Conservation (phyloP, 345 rosid species). For the Geranium rotundifolium region DNA sequence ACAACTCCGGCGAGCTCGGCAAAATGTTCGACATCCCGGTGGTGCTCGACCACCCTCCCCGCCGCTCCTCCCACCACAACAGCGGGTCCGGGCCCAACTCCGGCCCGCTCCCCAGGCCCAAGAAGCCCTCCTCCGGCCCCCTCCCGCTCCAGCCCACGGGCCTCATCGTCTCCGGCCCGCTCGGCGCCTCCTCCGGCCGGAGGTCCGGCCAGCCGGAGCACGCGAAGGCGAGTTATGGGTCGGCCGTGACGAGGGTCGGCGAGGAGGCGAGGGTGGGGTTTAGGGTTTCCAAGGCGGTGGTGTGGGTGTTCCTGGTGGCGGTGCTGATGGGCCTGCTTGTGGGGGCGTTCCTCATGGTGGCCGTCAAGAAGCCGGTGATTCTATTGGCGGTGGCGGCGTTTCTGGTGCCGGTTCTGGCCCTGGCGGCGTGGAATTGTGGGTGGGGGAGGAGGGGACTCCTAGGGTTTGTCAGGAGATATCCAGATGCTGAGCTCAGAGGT, state of each 20-base stretch:
- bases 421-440: slow-evolving; percentile 51
- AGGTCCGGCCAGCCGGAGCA: slow-evolving; percentile 70
- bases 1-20: slow-evolving; percentile 90
- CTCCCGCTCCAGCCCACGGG: slow-evolving; percentile 65
- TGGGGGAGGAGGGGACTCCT: slow-evolving; percentile 67
- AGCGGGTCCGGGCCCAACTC: slow-evolving; percentile 80
- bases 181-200: slow-evolving; percentile 45
- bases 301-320: slow-evolving; percentile 59
- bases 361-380: slow-evolving; percentile 63
- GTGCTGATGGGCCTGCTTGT: slow-evolving; percentile 48
- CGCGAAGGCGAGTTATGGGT: slow-evolving; percentile 55
- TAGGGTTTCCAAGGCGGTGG: slow-evolving; percentile 59
- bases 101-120: slow-evolving; percentile 54
- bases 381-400: slow-evolving; percentile 53
- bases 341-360: slow-evolving; percentile 66
- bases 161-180: slow-evolving; percentile 75
- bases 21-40: slow-evolving; percentile 76
- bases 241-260: slow-evolving; percentile 61
- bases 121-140: slow-evolving; percentile 73
- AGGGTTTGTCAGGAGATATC: slow-evolving; percentile 48
- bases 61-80: slow-evolving; percentile 56
- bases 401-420: slow-evolving; percentile 37
- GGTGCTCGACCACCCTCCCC: slow-evolving; percentile 28
- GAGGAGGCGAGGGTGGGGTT: slow-evolving; percentile 65
- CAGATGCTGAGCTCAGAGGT: slow-evolving; percentile 86